Conservation (phyloP, 129 eudicot genomes). For the Flaveria linearis region DNA sequence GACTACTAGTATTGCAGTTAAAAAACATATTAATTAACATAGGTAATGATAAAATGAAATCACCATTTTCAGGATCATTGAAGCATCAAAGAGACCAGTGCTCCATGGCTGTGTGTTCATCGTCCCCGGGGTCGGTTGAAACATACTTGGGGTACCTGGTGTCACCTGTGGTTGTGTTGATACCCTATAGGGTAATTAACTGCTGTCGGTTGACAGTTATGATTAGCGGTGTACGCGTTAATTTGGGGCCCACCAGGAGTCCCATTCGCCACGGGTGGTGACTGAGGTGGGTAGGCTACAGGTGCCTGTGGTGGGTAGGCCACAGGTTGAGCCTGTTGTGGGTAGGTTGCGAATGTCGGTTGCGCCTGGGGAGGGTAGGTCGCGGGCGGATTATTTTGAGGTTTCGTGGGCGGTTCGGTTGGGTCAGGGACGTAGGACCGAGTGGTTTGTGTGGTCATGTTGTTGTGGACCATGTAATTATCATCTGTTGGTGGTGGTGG, state of each 20-base stretch:
- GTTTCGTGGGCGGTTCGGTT: too few species aligned
- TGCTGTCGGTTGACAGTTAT: background rate
- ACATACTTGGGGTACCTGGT: background rate
- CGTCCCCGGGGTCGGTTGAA: conserved; percentile 15
- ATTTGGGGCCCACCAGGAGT: background rate
- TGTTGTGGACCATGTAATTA: background rate
- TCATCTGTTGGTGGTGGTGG: background rate
- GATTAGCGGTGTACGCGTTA: conserved; percentile 10
- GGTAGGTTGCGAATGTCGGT: conserved; percentile 18
- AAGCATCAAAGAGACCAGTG: conserved; percentile 39
- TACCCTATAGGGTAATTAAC: background rate
- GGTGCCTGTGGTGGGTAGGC: conserved; percentile 20
- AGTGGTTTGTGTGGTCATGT: too few species aligned
- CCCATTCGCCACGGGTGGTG: background rate
- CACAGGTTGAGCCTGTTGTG: conserved; percentile 20
- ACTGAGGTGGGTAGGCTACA: background rate
- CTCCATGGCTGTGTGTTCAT: conserved; percentile 34
- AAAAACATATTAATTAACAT: too few species aligned
- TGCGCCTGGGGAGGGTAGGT: conserved; percentile 16
- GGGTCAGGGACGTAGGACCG: too few species aligned
- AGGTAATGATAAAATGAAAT: background rate
- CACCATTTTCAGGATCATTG: conserved; percentile 40
- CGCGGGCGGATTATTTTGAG: too few species aligned
- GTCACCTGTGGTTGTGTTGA: background rate
- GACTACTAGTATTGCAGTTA: too few species aligned